Evolutionary conservation across 495 filamentous ascomycete species (phyloP).

Genomic region (Corynascus novoguineensis): DNA sequence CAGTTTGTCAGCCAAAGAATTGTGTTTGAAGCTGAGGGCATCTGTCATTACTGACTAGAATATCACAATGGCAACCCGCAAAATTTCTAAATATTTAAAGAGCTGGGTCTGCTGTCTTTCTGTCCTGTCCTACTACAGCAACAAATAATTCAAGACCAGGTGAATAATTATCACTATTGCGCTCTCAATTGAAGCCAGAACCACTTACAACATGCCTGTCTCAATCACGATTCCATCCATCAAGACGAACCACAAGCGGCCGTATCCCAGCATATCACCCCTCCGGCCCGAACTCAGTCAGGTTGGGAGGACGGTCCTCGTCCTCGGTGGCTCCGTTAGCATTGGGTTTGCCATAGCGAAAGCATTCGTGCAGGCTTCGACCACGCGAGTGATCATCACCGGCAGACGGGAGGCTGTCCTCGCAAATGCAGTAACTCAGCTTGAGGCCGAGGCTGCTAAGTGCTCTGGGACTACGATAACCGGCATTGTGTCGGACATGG

Average conservation of each 20-base stretch:
- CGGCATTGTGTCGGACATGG: constrained; percentile 24
- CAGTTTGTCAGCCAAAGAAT: no score
- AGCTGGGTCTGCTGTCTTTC: no score
- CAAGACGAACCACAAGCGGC: constrained; percentile 28
- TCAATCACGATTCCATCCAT: constrained; percentile 6
- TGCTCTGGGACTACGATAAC: constrained; percentile 19
- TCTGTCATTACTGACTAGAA: no score
- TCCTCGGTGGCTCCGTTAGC: constrained; percentile 41
- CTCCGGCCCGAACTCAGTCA: constrained; percentile 33
- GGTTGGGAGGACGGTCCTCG: constrained; percentile 39
- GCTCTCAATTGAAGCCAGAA: no score
- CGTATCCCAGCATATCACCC: constrained; percentile 43
- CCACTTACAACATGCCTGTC: neutral
- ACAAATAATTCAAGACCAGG: no score
- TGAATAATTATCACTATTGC: no score
- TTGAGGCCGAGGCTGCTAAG: constrained; percentile 13
- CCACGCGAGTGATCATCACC: constrained; percentile 32
- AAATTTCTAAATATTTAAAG: no score
- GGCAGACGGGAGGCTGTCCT: constrained; percentile 22
- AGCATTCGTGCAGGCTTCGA: constrained; percentile 33
- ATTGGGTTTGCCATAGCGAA: constrained; percentile 36
- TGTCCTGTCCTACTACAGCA: no score
- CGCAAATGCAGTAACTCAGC: constrained; percentile 8
- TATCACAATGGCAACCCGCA: no score
- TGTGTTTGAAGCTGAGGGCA: no score